Percentiles rank a stretch among this genome's conserved stretches.
Evolutionary conservation across 306 rosid species (phyloP).

Genomic region (Inga leiocalycina): DNA sequence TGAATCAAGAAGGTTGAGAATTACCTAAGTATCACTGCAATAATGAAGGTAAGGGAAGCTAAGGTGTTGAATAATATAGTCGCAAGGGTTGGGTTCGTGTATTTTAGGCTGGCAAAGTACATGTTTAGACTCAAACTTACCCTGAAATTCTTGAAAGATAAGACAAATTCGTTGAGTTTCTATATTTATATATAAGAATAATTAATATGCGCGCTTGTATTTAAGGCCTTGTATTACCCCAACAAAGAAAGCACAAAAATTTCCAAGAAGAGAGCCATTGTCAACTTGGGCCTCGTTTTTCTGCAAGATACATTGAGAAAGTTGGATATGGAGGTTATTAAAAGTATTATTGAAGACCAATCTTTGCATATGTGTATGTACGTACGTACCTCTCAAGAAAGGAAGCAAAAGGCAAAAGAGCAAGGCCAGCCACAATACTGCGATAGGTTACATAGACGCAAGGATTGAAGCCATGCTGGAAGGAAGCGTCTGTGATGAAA

Average conservation of each 20-base stretch:
- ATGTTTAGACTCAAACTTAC: slow-evolving; percentile 39
- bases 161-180: not conserved
- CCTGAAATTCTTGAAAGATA: slow-evolving; percentile 36
- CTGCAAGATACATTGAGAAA: slow-evolving; percentile 30
- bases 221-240: slow-evolving; percentile 38
- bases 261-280: slow-evolving; percentile 47
- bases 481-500: slow-evolving; percentile 60
- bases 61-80: slow-evolving; percentile 53
- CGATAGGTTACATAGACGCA: slow-evolving; percentile 60
- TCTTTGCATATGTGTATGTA: no score
- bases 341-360: no score
- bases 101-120: slow-evolving; percentile 24
- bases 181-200: not conserved
- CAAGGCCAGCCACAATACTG: slow-evolving; percentile 37
- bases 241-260: slow-evolving; percentile 60
- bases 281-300: slow-evolving; percentile 54
- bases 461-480: slow-evolving; percentile 68
- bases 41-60: slow-evolving; percentile 56
- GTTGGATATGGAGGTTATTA: no score
- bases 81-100: slow-evolving; percentile 60
- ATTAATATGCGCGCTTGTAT: no score
- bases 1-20: not conserved
- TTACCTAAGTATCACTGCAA: slow-evolving; percentile 50
- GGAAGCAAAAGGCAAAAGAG: slow-evolving; percentile 57
- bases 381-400: slow-evolving; percentile 31